Conservation (phyloP, 192 early-diverging fungal species). For the Coemansia sp. region DNA sequence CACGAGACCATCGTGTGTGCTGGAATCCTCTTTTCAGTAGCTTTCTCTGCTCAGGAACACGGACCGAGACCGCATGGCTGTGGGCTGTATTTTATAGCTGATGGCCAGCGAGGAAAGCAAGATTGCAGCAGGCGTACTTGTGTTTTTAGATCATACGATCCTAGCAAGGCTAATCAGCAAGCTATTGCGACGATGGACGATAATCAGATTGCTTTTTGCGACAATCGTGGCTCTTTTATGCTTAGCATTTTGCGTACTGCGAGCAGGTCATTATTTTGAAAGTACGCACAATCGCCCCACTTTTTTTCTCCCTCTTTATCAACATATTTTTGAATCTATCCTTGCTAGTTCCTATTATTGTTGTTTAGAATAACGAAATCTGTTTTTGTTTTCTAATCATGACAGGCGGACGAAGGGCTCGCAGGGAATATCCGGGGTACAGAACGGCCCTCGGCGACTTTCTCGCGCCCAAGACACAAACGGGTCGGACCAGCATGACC, state of each 20-base stretch:
- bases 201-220: slow-evolving; percentile 6
- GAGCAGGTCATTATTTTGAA: background rate
- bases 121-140: background rate
- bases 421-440: background rate
- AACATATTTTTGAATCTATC: background rate
- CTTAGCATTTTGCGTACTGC: background rate
- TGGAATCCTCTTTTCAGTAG: background rate
- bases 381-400: slow-evolving; percentile 6
- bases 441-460: slow-evolving; percentile 1
- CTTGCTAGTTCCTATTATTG: background rate
- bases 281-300: background rate
- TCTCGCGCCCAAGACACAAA: slow-evolving; percentile 4
- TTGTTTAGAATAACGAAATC: background rate
- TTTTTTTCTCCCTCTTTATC: background rate
- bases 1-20: background rate
- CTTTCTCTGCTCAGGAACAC: background rate
- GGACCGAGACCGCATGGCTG: background rate
- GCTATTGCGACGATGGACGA: slow-evolving; percentile 10
- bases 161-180: background rate
- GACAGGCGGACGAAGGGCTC: background rate
- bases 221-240: background rate
- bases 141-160: background rate
- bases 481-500: slow-evolving; percentile 26
- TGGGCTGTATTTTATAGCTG: background rate
- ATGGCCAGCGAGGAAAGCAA: background rate